Conservation (phyloP, 2,329 filamentous ascomycete genomes). For the Colletotrichum eleusines region DNA sequence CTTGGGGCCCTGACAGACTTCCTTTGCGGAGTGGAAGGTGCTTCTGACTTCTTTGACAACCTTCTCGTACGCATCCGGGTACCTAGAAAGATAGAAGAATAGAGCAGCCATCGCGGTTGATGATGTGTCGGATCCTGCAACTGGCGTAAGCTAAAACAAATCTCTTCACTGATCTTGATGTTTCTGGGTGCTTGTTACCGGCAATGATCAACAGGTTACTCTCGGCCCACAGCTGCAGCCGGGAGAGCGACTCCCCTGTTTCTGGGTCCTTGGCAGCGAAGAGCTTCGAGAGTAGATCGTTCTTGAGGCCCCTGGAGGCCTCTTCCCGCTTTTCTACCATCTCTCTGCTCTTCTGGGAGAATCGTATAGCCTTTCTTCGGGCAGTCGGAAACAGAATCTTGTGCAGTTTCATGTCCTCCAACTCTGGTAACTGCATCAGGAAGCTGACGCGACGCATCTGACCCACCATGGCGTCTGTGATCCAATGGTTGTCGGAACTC, state of each 20-base stretch:
- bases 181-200: background rate
- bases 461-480: slow-evolving; percentile 12
- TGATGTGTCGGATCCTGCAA: slow-evolving; percentile 21
- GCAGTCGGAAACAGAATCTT: slow-evolving; percentile 14
- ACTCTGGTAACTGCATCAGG: slow-evolving; percentile 19
- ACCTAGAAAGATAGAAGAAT: slow-evolving; percentile 26
- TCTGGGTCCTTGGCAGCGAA: slow-evolving; percentile 20
- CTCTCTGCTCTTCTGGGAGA: slow-evolving; percentile 16
- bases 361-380: slow-evolving; percentile 4
- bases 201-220: slow-evolving; percentile 29
- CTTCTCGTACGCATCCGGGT: slow-evolving; percentile 22
- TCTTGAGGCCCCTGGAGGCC: background rate
- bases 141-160: background rate
- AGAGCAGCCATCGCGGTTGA: slow-evolving; percentile 25
- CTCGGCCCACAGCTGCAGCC: slow-evolving; percentile 24
- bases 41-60: slow-evolving; percentile 14
- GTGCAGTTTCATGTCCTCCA: slow-evolving; percentile 20
- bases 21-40: slow-evolving; percentile 45
- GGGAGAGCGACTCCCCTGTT: slow-evolving; percentile 23
- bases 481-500: slow-evolving; percentile 13
- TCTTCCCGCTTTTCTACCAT: slow-evolving; percentile 20
- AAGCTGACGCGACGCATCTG: slow-evolving; percentile 23
- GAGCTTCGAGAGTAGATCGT: slow-evolving; percentile 21
- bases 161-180: background rate
- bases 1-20: slow-evolving; percentile 49